A percentile compares a stretch with the other conserved stretches of the same genome.
phyloP scores from a whole-genome alignment of 805 yeast genomes.

The Suhomyces tanzawaensis region DNA sequence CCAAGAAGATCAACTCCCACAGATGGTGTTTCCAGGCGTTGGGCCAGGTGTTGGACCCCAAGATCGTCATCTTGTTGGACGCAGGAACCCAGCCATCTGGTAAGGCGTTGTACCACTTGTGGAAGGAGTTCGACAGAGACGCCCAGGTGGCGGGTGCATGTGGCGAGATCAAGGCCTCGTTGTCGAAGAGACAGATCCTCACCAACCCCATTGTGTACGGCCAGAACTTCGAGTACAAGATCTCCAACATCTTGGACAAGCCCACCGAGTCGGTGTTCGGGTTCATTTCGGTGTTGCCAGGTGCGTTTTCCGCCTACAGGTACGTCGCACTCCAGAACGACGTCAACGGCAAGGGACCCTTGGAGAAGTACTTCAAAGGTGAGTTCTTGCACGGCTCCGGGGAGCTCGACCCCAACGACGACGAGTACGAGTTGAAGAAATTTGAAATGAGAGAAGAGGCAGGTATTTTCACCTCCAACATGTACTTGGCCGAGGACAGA shows the following conservation, averaged over 20 bases:
- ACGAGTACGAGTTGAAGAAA: slow-evolving; percentile 41
- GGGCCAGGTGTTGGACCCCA: slow-evolving; percentile 56
- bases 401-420: slow-evolving; percentile 58
- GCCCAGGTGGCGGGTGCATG: slow-evolving; percentile 66
- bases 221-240: slow-evolving; percentile 66
- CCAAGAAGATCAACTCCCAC: slow-evolving; percentile 65
- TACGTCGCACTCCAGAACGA: slow-evolving; percentile 58
- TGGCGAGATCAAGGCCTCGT: slow-evolving; percentile 65
- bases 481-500: slow-evolving; percentile 71
- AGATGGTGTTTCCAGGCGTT: slow-evolving; percentile 70
- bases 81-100: slow-evolving; percentile 66
- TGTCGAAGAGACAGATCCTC: slow-evolving; percentile 45
- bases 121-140: slow-evolving; percentile 62
- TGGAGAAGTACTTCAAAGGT: slow-evolving; percentile 66
- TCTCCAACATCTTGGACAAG: slow-evolving; percentile 64
- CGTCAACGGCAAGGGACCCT: slow-evolving; percentile 52
- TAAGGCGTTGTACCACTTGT: slow-evolving; percentile 53
- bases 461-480: slow-evolving; percentile 61
- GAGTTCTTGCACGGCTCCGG: slow-evolving; percentile 57
- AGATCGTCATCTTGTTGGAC: slow-evolving; percentile 54
- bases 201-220: slow-evolving; percentile 63
- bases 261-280: slow-evolving; percentile 67
- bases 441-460: slow-evolving; percentile 41
- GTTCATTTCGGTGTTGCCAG: slow-evolving; percentile 63
- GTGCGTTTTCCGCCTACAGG: slow-evolving; percentile 67